These are phyloP conservation scores for Spergularia marina DNA, from an alignment of 148 eudicot genomes.

Conservation along the genomic window DNA sequence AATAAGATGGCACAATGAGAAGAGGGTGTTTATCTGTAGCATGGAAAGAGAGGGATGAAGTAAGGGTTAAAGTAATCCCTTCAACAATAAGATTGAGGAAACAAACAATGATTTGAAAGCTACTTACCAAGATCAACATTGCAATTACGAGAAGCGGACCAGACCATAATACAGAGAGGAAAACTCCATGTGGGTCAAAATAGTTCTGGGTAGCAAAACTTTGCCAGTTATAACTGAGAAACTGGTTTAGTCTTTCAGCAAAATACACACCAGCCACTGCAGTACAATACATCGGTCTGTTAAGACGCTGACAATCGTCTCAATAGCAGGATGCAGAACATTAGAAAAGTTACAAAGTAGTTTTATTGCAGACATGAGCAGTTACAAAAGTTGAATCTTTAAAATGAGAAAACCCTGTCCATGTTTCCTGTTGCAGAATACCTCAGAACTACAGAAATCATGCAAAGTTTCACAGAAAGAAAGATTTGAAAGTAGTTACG, in stretches of 20 bases:
- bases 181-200: conserved; percentile 74
- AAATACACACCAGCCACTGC: conserved; percentile 86
- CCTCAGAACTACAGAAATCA: no score
- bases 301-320: neutral
- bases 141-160: conserved; percentile 83
- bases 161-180: conserved; percentile 88
- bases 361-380: no score
- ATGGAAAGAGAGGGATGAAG: neutral
- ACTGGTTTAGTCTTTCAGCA: conserved; percentile 74
- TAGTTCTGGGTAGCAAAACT: conserved; percentile 91
- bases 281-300: conserved; percentile 16
- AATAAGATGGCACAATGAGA: conserved; percentile 68
- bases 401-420: no score
- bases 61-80: neutral
- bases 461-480: no score
- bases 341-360: no score
- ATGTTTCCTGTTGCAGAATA: no score
- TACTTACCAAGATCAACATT: conserved; percentile 81
- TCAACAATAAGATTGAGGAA: neutral
- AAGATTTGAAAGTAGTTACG: no score
- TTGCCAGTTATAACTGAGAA: conserved; percentile 67
- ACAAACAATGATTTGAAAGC: neutral
- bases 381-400: no score
- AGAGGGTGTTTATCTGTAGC: conserved; percentile 78
- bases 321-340: no score